These are phyloP conservation scores for Zostera marina DNA, from an alignment of 116 monocot species.

Conservation along the genomic window DNA sequence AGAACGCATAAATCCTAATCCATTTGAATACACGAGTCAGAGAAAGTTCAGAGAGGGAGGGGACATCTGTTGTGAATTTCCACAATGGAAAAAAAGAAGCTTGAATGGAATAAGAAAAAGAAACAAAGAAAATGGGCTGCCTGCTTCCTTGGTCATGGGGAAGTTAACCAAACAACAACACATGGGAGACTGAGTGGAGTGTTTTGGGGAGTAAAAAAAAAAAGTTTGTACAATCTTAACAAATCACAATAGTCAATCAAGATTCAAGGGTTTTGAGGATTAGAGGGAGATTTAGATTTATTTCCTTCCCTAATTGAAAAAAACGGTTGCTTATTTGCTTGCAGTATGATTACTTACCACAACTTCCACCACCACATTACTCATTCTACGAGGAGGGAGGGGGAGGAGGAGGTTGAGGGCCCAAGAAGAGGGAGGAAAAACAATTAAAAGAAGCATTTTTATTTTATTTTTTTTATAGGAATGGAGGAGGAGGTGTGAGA, in stretches of 20 bases:
- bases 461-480: background rate
- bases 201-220: background rate
- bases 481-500: background rate
- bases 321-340: no score
- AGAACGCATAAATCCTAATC: no score
- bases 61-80: background rate
- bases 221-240: no score
- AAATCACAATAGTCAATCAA: no score
- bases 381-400: no score
- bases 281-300: no score
- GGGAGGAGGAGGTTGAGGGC: slow-evolving; percentile 7
- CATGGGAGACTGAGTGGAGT: background rate
- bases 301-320: no score
- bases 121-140: background rate
- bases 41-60: background rate
- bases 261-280: no score
- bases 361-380: background rate
- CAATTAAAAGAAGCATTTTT: background rate
- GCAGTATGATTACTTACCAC: no score
- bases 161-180: background rate
- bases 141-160: background rate
- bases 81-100: background rate
- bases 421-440: background rate
- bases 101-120: background rate
- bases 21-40: slow-evolving; percentile 2